These are phyloP conservation scores for Prunella vulgaris DNA, from an alignment of 257 asterid species.

Conservation along the genomic window DNA sequence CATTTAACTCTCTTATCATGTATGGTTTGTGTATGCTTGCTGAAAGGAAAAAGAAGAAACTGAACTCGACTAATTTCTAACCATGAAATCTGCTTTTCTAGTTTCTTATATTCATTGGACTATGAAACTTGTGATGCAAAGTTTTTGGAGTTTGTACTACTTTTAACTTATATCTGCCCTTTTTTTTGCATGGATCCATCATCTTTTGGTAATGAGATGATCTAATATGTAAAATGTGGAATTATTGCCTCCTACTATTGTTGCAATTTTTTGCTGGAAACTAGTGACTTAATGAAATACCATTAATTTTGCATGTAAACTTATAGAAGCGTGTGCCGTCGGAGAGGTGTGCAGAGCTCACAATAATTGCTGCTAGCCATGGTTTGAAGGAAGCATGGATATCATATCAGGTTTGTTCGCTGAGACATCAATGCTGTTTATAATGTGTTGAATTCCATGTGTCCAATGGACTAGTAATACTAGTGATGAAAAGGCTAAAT, in stretches of 20 bases:
- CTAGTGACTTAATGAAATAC: conserved; percentile 7
- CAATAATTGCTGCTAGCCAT: conserved; percentile 90
- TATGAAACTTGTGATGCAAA: neutral
- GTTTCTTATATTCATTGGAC: conserved; percentile 1
- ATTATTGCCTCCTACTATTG: neutral
- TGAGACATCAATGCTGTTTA: conserved; percentile 9
- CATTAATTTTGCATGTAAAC: neutral
- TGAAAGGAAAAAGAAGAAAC: neutral
- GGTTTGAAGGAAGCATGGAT: conserved; percentile 98
- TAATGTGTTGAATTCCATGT: neutral
- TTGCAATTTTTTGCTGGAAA: conserved; percentile 8
- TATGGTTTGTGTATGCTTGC: neutral
- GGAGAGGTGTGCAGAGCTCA: conserved; percentile 95
- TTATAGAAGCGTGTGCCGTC: conserved; percentile 79
- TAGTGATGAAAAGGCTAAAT: neutral
- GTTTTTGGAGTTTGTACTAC: neutral
- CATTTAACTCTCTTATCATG: neutral
- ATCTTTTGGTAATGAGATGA: neutral
- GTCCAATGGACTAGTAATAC: neutral
- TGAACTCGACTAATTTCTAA: conserved; percentile 6
- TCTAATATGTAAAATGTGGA: too few relatives aligned
- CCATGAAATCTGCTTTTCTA: neutral
- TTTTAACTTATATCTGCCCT: neutral
- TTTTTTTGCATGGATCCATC: neutral
- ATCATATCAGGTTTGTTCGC: conserved; percentile 67